These are phyloP conservation scores for Magnaporthiopsis rhizophila DNA, from an alignment of 2,329 filamentous ascomycete species.

Conservation along the genomic window DNA sequence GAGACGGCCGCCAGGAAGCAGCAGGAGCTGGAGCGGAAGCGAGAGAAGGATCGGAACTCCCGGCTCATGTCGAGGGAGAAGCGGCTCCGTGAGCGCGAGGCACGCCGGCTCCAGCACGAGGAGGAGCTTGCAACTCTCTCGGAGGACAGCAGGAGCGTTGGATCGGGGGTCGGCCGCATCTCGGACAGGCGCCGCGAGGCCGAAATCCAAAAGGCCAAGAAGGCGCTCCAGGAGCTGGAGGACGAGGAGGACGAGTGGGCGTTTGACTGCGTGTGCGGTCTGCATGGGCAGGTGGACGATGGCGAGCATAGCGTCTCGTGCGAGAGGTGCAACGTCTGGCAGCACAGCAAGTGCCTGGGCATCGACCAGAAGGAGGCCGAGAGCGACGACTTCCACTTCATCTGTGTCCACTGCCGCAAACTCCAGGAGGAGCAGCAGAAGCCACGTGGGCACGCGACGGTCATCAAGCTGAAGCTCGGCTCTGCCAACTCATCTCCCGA, in stretches of 20 bases:
- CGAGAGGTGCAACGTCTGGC: conserved; percentile 91
- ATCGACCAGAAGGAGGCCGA: conserved; percentile 75
- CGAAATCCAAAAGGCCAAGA: conserved; percentile 72
- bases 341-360: conserved; percentile 86
- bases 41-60: conserved; percentile 68
- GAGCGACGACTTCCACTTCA: conserved; percentile 75
- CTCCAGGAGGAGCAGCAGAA: conserved; percentile 57
- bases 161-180: conserved; percentile 48
- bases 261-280: conserved; percentile 89
- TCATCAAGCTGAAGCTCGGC: conserved; percentile 44
- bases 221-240: conserved; percentile 64
- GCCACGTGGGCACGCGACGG: conserved; percentile 33
- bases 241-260: conserved; percentile 75
- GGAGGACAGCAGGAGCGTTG: conserved; percentile 59
- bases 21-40: conserved; percentile 48
- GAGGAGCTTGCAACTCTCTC: conserved; percentile 74
- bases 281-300: conserved; percentile 88
- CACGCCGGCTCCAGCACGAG: conserved; percentile 74
- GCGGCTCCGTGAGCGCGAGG: conserved; percentile 77
- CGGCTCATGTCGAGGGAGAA: conserved; percentile 79
- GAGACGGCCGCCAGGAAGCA: conserved; percentile 59
- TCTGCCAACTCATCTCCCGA: conserved; percentile 16
- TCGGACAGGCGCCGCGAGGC: conserved; percentile 76
- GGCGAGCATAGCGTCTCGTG: conserved; percentile 90
- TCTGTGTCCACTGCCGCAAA: conserved; percentile 71